These are phyloP conservation scores for Mycena rosella DNA, from an alignment of 768 basidiomycete species.

Conservation along the genomic window DNA sequence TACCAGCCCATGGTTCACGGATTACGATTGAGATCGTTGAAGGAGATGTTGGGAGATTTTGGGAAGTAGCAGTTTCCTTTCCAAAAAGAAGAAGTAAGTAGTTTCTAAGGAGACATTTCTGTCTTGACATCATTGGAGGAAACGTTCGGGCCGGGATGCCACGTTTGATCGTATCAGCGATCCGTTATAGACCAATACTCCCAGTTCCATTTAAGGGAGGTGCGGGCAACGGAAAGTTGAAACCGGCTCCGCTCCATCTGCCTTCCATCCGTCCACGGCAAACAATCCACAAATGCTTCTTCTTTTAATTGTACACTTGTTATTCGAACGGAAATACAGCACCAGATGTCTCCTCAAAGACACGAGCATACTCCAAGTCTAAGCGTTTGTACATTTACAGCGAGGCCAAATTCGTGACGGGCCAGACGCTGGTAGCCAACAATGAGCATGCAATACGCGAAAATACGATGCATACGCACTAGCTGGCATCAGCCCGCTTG, in stretches of 20 bases:
- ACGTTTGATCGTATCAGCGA: neutral
- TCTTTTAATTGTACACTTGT: slow-evolving; percentile 37
- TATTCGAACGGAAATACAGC: slow-evolving; percentile 30
- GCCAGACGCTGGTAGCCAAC: slow-evolving; percentile 70
- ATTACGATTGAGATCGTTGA: no score
- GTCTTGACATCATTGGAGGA: no score
- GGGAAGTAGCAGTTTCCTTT: no score
- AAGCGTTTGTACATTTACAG: slow-evolving; percentile 52
- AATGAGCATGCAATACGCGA: slow-evolving; percentile 29
- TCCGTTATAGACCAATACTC: no score
- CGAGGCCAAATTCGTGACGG: slow-evolving; percentile 74
- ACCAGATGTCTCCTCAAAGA: slow-evolving; percentile 4
- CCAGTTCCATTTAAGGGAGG: neutral
- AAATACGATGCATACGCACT: slow-evolving; percentile 66
- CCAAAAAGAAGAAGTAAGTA: neutral
- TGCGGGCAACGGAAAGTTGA: neutral
- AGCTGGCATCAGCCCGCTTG: slow-evolving; percentile 73
- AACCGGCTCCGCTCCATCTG: no score
- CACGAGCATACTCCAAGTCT: slow-evolving; percentile 30
- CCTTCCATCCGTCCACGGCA: no score
- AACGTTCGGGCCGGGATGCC: no score
- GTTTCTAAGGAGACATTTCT: slow-evolving; percentile 5
- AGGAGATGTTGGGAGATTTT: neutral
- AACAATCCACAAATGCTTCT: slow-evolving; percentile 20
- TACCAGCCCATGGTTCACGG: slow-evolving; percentile 37